Conservation (phyloP, 2,329 filamentous ascomycete genomes). For the Beauveria sp. region DNA sequence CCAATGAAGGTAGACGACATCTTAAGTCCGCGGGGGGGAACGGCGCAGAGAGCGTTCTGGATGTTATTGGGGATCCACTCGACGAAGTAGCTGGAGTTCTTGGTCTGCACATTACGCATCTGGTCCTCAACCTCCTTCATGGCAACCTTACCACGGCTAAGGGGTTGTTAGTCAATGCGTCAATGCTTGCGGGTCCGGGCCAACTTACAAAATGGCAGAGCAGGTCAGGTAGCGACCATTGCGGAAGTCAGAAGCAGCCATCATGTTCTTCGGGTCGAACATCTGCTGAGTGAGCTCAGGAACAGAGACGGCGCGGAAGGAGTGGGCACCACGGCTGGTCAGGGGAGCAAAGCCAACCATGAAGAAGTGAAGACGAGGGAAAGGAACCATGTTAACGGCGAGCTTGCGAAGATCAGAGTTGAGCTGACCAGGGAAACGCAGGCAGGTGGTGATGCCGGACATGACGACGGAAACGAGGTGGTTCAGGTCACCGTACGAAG, state of each 20-base stretch:
- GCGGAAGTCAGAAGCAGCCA: constrained; percentile 99
- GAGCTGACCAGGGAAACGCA: constrained; percentile 98
- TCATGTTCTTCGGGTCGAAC: constrained; percentile 99
- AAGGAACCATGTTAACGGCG: constrained; percentile 99
- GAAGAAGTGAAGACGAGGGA: constrained; percentile 99
- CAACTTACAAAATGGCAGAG: constrained; percentile 87
- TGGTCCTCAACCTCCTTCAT: constrained; percentile 99
- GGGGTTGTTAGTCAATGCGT: constrained; percentile 11
- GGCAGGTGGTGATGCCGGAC: constrained; percentile 96
- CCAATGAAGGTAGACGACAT: constrained; percentile 99
- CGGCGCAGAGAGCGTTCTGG: constrained; percentile 97
- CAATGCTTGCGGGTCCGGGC: not conserved
- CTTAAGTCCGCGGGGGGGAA: constrained; percentile 93
- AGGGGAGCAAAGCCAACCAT: constrained; percentile 99
- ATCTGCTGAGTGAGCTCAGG: constrained; percentile 99
- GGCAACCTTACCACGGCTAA: constrained; percentile 92
- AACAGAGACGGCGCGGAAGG: constrained; percentile 95
- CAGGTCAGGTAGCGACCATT: constrained; percentile 99
- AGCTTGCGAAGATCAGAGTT: constrained; percentile 99
- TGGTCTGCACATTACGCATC: constrained; percentile 99
- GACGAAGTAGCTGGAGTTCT: constrained; percentile 99
- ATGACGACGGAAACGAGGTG: constrained; percentile 99
- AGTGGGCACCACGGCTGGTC: constrained; percentile 76
- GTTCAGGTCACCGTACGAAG: constrained; percentile 98
- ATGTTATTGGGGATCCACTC: constrained; percentile 99